These are phyloP conservation scores for Zasmidium citrigriseum DNA, from an alignment of 2,329 filamentous ascomycete genomes.

Conservation along the genomic window DNA sequence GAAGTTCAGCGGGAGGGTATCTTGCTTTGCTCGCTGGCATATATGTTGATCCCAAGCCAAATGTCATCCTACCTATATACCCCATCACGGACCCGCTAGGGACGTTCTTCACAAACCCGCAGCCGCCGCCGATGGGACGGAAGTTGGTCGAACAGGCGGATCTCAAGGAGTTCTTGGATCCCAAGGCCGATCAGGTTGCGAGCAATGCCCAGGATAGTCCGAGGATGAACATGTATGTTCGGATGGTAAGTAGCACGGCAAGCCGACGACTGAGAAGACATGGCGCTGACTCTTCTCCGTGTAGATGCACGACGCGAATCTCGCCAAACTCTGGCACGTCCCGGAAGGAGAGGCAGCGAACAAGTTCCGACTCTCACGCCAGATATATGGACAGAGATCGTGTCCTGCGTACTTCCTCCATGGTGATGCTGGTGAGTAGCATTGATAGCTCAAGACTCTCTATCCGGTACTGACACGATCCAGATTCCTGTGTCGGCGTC, in stretches of 20 bases:
- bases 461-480: no score
- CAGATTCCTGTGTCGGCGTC: conserved; percentile 29
- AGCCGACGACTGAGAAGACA: not conserved
- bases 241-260: conserved; percentile 21
- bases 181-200: conserved; percentile 23
- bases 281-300: not conserved
- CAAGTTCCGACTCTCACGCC: conserved; percentile 28
- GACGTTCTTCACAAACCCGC: conserved; percentile 32
- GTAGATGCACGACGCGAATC: conserved; percentile 26
- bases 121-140: conserved; percentile 26
- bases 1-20: conserved; percentile 34
- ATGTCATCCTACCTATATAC: conserved; percentile 34
- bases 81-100: conserved; percentile 36
- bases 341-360: conserved; percentile 19
- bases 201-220: conserved; percentile 20
- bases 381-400: conserved; percentile 24
- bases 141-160: conserved; percentile 14
- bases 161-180: conserved; percentile 26
- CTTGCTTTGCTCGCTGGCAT: conserved; percentile 33
- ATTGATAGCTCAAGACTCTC: not conserved
- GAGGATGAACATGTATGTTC: conserved; percentile 27
- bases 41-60: conserved; percentile 34
- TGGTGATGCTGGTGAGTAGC: conserved; percentile 22
- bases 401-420: conserved; percentile 33
- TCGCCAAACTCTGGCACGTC: conserved; percentile 28